phyloP scores from a whole-genome alignment of 2,329 filamentous ascomycete species.

The Ampelomyces quisqualis region DNA sequence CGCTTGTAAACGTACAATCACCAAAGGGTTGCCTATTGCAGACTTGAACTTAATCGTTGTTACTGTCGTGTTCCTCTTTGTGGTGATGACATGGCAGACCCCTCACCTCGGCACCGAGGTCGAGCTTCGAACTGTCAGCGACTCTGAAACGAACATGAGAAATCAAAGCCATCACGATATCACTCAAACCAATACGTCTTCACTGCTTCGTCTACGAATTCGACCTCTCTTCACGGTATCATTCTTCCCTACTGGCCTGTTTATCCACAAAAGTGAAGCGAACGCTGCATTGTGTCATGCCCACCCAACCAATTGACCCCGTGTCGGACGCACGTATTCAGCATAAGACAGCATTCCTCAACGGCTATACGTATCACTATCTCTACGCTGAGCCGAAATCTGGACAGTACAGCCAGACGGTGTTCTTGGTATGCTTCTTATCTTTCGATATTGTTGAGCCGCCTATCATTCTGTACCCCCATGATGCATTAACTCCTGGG shows the following conservation, averaged over 20 bases:
- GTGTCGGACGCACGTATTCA: constrained; percentile 67
- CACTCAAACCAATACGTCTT: too few species aligned
- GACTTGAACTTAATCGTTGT: too few species aligned
- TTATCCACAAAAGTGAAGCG: constrained; percentile 5
- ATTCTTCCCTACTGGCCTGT: constrained; percentile 3
- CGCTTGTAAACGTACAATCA: too few species aligned
- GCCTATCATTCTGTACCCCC: constrained; percentile 13
- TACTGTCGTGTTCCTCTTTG: background rate
- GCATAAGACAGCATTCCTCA: constrained; percentile 62
- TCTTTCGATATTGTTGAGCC: constrained; percentile 18
- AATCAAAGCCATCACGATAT: too few species aligned
- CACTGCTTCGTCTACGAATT: too few species aligned
- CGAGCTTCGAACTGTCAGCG: too few species aligned
- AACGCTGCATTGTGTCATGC: constrained; percentile 43
- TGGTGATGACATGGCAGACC: constrained; percentile 1
- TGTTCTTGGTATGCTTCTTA: constrained; percentile 52
- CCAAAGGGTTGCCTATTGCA: too few species aligned
- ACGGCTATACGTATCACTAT: constrained; percentile 70
- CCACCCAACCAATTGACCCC: constrained; percentile 62
- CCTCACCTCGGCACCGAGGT: constrained; percentile 14
- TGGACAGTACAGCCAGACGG: constrained; percentile 51
- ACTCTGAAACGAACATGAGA: constrained; percentile 5
- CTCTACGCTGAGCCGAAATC: constrained; percentile 52
- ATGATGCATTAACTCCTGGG: background rate
- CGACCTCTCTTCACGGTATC: too few species aligned